These are phyloP conservation scores for Echeveria elegans DNA, from an alignment of 164 flowering plant genomes.

Conservation along the genomic window DNA sequence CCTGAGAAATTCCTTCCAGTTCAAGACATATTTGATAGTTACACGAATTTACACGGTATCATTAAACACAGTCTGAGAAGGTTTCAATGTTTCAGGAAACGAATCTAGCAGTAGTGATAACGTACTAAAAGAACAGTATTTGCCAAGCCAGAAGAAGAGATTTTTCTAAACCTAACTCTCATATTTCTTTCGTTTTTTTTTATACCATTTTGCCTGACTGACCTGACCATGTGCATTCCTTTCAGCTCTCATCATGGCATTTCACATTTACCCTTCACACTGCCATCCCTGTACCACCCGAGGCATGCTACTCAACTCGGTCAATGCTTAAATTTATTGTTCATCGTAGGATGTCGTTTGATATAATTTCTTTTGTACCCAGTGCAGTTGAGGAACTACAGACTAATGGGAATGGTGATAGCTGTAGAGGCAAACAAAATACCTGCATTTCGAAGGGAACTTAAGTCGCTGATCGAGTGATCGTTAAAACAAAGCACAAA, in stretches of 20 bases:
- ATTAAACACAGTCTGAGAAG: not conserved
- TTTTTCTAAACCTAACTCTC: slow-evolving; percentile 56
- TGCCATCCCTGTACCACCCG: slow-evolving; percentile 33
- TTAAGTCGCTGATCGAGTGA: slow-evolving; percentile 34
- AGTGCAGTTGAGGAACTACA: slow-evolving; percentile 67
- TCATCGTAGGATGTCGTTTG: too few species aligned
- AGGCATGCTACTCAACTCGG: slow-evolving; percentile 29
- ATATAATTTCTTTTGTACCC: not conserved
- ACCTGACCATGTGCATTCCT: too few species aligned
- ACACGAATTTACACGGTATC: slow-evolving; percentile 65
- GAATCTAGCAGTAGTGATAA: slow-evolving; percentile 15
- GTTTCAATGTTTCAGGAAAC: not conserved
- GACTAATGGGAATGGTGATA: slow-evolving; percentile 56
- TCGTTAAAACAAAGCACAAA: not conserved
- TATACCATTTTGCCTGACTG: too few species aligned
- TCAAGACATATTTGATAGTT: slow-evolving; percentile 47
- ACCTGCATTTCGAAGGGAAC: slow-evolving; percentile 40
- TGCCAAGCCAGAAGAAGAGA: slow-evolving; percentile 76
- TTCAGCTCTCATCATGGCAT: slow-evolving; percentile 76
- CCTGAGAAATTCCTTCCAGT: slow-evolving; percentile 55
- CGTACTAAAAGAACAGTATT: slow-evolving; percentile 48
- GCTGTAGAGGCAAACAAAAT: slow-evolving; percentile 52
- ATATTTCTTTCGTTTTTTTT: too few species aligned
- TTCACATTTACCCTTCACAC: slow-evolving; percentile 50
- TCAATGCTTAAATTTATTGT: not conserved